phyloP scores from a whole-genome alignment of 768 basidiomycete species.

The Lentinula lateritia region DNA sequence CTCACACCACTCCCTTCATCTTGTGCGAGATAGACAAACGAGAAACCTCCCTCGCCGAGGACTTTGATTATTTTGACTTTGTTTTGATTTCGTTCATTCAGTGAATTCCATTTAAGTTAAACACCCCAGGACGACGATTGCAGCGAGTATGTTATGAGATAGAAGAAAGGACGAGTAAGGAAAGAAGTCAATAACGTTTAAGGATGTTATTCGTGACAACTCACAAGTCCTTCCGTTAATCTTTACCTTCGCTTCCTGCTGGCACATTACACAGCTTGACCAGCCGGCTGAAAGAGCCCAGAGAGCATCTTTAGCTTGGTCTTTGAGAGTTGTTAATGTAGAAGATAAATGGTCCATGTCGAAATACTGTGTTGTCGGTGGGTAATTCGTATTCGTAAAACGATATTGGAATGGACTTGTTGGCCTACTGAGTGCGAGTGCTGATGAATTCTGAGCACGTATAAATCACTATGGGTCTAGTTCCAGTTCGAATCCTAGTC shows the following conservation, averaged over 20 bases:
- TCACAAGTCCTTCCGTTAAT: conserved; percentile 93
- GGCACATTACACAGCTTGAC: conserved; percentile 50
- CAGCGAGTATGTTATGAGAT: too few relatives aligned
- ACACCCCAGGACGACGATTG: too few relatives aligned
- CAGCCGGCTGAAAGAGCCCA: conserved; percentile 64
- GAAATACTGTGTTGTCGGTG: too few relatives aligned
- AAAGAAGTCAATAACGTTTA: too few relatives aligned
- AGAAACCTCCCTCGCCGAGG: conserved; percentile 94
- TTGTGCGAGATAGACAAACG: conserved; percentile 84
- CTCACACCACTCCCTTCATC: conserved; percentile 81
- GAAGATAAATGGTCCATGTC: neutral
- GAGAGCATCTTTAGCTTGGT: conserved; percentile 76
- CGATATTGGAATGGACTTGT: too few relatives aligned
- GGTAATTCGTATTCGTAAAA: too few relatives aligned
- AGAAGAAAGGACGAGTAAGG: too few relatives aligned
- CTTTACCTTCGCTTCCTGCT: conserved; percentile 82
- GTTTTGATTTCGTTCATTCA: neutral
- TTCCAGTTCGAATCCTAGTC: too few relatives aligned
- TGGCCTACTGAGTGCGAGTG: too few relatives aligned
- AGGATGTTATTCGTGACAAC: conserved; percentile 18
- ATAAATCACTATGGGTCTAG: too few relatives aligned
- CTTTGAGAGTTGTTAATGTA: conserved; percentile 52
- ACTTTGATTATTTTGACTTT: conserved; percentile 89
- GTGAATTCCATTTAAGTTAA: too few relatives aligned
- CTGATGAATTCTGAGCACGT: too few relatives aligned